These are phyloP conservation scores for Blastomyces percursus DNA, from an alignment of 2,329 filamentous ascomycete genomes.

Conservation along the genomic window DNA sequence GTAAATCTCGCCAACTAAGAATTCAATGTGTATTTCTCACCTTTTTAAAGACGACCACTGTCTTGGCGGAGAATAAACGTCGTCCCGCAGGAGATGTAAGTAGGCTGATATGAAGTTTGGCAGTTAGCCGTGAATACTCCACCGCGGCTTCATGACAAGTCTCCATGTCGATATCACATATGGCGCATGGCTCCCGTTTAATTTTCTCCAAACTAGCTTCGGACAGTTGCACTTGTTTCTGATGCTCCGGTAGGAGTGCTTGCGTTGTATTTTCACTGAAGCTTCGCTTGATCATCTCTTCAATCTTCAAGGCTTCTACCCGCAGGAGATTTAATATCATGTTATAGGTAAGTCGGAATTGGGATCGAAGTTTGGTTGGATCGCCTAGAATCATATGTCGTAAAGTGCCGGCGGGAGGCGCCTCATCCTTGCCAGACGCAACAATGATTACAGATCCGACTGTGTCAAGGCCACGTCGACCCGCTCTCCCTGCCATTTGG, in stretches of 20 bases:
- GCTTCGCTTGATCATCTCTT: constrained; percentile 99
- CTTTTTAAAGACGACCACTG: constrained; percentile 71
- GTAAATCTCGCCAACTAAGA: constrained; percentile 15
- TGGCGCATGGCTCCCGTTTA: constrained; percentile 69
- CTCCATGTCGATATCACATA: constrained; percentile 72
- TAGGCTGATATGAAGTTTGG: constrained; percentile 65
- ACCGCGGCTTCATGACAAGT: constrained; percentile 72
- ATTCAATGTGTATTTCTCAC: constrained; percentile 21
- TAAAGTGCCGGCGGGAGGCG: constrained; percentile 70
- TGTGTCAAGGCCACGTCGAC: constrained; percentile 80
- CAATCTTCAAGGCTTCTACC: constrained; percentile 93
- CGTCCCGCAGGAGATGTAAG: constrained; percentile 72
- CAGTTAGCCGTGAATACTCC: constrained; percentile 66
- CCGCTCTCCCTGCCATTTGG: constrained; percentile 94
- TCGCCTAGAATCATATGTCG: constrained; percentile 93
- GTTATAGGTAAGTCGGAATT: constrained; percentile 96
- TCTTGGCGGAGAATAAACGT: constrained; percentile 62
- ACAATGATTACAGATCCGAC: constrained; percentile 95
- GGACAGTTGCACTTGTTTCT: constrained; percentile 84
- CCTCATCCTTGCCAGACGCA: constrained; percentile 67
- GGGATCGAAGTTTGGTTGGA: constrained; percentile 86
- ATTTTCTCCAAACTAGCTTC: constrained; percentile 86
- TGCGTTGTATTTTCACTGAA: constrained; percentile 98
- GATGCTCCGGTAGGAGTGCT: constrained; percentile 83
- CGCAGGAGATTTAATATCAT: constrained; percentile 96